Evolutionary conservation across 345 rosid species (phyloP).

Genomic region (Trapa bicornis): DNA sequence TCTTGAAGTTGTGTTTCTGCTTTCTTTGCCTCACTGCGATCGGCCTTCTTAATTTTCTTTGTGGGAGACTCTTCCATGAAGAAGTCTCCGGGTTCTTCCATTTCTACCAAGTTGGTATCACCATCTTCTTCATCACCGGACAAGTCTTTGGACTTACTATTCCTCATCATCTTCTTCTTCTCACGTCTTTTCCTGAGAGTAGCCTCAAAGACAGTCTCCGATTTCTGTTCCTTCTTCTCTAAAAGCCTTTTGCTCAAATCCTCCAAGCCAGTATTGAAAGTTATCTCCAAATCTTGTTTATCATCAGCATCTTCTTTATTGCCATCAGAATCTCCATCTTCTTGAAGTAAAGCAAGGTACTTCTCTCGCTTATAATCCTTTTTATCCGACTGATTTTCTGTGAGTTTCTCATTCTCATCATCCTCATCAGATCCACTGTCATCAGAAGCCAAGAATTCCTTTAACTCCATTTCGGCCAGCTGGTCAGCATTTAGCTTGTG

Average conservation of each 20-base stretch:
- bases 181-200: conserved; percentile 45
- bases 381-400: conserved; percentile 27
- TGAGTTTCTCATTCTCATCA: conserved; percentile 13
- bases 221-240: conserved; percentile 55
- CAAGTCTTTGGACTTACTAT: conserved; percentile 40
- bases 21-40: conserved; percentile 12
- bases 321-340: conserved; percentile 54
- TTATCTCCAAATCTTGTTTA: conserved; percentile 80
- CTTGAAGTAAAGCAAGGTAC: conserved; percentile 53
- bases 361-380: conserved; percentile 35
- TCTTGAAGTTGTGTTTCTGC: conserved; percentile 21
- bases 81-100: conserved; percentile 53
- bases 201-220: conserved; percentile 76
- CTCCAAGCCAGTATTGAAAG: conserved; percentile 86
- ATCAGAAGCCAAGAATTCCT: conserved; percentile 81
- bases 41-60: conserved; percentile 31
- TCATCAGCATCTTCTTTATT: conserved; percentile 45
- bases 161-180: conserved; percentile 56
- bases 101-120: conserved; percentile 23
- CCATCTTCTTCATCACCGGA: conserved; percentile 36
- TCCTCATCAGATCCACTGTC: conserved; percentile 56
- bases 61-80: conserved; percentile 48
- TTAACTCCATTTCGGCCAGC: conserved; percentile 72
- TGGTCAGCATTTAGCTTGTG: conserved; percentile 66
- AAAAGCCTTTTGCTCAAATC: conserved; percentile 66